phyloP scores from a whole-genome alignment of 2,329 filamentous ascomycete species.

The Pseudogymnoascus sp. region DNA sequence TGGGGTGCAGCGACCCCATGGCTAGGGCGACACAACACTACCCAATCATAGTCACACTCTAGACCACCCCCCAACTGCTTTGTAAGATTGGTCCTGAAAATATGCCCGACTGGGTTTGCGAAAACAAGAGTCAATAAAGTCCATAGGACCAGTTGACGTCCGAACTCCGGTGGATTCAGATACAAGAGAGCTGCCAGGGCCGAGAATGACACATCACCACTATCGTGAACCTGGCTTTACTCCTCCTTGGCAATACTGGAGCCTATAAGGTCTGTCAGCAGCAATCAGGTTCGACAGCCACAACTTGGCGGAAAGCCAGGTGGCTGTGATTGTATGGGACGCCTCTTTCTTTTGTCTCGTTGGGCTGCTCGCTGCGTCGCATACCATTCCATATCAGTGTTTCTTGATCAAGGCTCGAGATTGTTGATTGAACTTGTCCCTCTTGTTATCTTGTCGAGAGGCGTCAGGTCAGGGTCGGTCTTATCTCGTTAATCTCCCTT shows the following conservation, averaged over 20 bases:
- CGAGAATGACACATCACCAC: background rate
- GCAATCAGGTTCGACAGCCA: background rate
- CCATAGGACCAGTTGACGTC: background rate
- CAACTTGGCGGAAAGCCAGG: background rate
- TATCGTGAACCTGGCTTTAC: background rate
- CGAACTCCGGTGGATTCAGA: background rate
- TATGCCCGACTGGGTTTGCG: background rate
- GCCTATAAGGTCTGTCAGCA: background rate
- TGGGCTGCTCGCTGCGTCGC: too few species aligned
- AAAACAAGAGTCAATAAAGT: background rate
- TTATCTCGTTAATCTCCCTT: background rate
- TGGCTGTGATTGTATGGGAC: background rate
- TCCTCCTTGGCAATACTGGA: background rate
- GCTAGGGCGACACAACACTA: background rate
- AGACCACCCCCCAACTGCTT: background rate
- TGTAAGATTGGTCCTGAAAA: background rate
- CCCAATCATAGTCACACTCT: background rate
- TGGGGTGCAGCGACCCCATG: background rate
- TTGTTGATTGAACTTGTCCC: background rate
- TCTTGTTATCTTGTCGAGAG: background rate
- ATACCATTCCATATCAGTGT: background rate
- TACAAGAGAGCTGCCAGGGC: background rate
- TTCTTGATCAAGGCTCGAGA: background rate
- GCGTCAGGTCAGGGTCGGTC: background rate
- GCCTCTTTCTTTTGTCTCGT: background rate